Base-by-base conservation (phyloP, 257 asterid species). In the Nicotiana paniculata region DNA sequence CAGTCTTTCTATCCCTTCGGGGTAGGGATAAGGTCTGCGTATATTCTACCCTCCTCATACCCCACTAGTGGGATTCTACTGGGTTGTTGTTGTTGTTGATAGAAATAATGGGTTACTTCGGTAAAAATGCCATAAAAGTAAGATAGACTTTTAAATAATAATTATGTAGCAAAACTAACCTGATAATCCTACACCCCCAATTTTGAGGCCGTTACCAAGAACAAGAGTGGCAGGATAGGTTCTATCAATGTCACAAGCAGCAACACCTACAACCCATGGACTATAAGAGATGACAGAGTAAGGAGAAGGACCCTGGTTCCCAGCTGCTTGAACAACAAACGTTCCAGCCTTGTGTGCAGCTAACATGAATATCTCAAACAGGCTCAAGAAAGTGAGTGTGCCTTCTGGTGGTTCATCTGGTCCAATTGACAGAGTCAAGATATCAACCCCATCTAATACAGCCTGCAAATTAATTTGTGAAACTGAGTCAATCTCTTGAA, bases 191-290 rank as follows among this genome's bases (percentile, higher is more conserved):
- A 96, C 85, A 16, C 98, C 99, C 7, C 88, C 84, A 51, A 94
- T 70, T 54, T 82, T 83, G 24, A 86, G 90, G 21, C 97, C 93
- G 72, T 89, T 77, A n/a, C 98, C 99, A 8, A 96, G 97, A 86
- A 90, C 64, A 21, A 96, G 97, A 75, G 91, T 84, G 30, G 93
- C 97, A 0, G 97, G 97, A 79, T 93, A 96, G 58, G 78, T 90
- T 89, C 99, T 90, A 86, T 93, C 97, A 3, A 93, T 96, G 83
- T 81, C 84, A 70, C 91, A 87, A 72, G 99, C 87, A 6, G 95
- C 99, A 30, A 92, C 97, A 4, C 97, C 95, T 4, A 91, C 81
- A 13, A 87, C 84, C 99, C 98, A 93, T 5, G 99, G 99, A 90
- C 97, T 92, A 85, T 91, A 96, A 7, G 99, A 93, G 33, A 91